Evolutionary conservation across 768 basidiomycete genomes (phyloP).

Genomic region (Podaxis carcinomalis): DNA sequence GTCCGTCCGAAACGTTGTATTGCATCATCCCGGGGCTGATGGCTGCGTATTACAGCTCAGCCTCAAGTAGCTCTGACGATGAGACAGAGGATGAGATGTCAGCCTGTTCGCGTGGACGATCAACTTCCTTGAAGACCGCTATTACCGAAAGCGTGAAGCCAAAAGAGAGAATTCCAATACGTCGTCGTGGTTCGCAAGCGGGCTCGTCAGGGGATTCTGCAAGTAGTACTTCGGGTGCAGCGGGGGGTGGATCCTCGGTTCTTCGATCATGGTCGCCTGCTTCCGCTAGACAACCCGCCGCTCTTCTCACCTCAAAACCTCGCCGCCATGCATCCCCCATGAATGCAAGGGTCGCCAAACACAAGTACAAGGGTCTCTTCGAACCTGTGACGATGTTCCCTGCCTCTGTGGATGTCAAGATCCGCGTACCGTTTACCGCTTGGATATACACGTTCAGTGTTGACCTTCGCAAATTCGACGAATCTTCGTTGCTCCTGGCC

Average conservation of each 20-base stretch:
- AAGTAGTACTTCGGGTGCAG: conserved; percentile 22
- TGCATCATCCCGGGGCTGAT: neutral
- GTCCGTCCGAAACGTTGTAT: conserved; percentile 32
- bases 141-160: neutral
- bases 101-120: conserved; percentile 39
- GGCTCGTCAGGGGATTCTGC: conserved; percentile 38
- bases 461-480: conserved; percentile 58
- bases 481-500: conserved; percentile 60
- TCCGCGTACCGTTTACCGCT: conserved; percentile 39
- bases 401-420: conserved; percentile 37
- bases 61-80: conserved; percentile 48
- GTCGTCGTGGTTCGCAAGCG: conserved; percentile 24
- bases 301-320: conserved; percentile 15
- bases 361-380: conserved; percentile 1
- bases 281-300: conserved; percentile 26
- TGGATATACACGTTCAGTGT: conserved; percentile 46
- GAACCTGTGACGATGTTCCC: conserved; percentile 39
- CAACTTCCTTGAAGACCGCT: conserved; percentile 22
- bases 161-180: conserved; percentile 18
- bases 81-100: conserved; percentile 52
- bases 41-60: conserved; percentile 34
- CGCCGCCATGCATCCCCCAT: conserved; percentile 10
- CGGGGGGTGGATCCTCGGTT: conserved; percentile 37
- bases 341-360: neutral
- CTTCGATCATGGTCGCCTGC: conserved; percentile 74